A percentile compares a stretch with the other conserved stretches of the same genome.
Evolutionary conservation across 179 eudicot genomes (phyloP).

Genomic region (Corrigiola litoralis): DNA sequence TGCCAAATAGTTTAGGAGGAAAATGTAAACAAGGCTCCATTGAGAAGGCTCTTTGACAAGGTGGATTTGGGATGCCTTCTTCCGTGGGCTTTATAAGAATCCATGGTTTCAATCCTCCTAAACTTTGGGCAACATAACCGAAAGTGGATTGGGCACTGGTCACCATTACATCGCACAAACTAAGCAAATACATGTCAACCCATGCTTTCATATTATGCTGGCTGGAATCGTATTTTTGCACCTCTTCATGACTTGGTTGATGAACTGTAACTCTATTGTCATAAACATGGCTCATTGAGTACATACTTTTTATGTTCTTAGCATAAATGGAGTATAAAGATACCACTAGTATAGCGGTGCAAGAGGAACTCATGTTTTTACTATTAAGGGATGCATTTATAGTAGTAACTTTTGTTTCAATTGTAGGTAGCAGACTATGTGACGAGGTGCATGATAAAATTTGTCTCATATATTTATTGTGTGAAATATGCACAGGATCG

Average conservation of each 20-base stretch:
- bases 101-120: neutral
- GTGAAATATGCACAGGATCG: too few relatives aligned
- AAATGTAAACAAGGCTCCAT: constrained; percentile 4
- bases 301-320: neutral
- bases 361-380: neutral
- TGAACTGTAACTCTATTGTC: too few relatives aligned
- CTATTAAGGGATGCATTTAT: neutral
- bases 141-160: too few relatives aligned
- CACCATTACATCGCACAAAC: neutral
- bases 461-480: too few relatives aligned
- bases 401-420: neutral
- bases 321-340: neutral
- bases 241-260: neutral
- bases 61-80: neutral
- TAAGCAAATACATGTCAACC: neutral
- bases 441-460: too few relatives aligned
- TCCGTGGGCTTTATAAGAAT: neutral
- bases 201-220: constrained; percentile 1
- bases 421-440: neutral
- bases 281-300: neutral
- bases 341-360: neutral
- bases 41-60: neutral
- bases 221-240: neutral
- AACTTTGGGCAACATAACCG: neutral
- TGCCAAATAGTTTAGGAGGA: too few relatives aligned